Evolutionary conservation across 805 yeast genomes (phyloP).

Genomic region (Phaffomyces antillensis): DNA sequence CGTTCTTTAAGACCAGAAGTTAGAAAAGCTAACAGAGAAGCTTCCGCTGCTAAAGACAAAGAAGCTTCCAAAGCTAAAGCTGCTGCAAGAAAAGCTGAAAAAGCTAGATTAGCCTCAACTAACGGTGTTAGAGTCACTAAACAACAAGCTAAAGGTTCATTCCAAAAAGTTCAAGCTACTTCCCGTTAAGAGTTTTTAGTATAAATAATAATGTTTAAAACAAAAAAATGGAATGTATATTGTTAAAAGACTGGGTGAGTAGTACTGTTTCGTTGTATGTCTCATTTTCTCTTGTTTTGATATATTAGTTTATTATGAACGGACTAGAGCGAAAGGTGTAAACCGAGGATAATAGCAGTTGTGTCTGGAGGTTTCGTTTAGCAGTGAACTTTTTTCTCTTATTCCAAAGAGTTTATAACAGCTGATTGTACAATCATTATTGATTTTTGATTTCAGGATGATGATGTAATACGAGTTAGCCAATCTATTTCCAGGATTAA

Average conservation of each 20-base stretch:
- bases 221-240: slow-evolving; percentile 10
- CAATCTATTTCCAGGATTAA: no score
- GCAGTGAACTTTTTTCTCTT: no score
- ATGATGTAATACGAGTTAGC: no score
- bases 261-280: background rate
- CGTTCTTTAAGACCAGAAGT: slow-evolving; percentile 93
- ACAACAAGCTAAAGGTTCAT: slow-evolving; percentile 97
- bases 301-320: no score
- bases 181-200: slow-evolving; percentile 64
- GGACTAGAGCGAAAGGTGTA: no score
- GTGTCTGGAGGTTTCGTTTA: no score
- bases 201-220: slow-evolving; percentile 6
- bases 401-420: no score
- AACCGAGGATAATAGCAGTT: no score
- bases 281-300: no score
- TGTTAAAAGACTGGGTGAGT: slow-evolving; percentile 1
- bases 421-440: no score
- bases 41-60: slow-evolving; percentile 75
- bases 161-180: slow-evolving; percentile 93
- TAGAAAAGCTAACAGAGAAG: slow-evolving; percentile 96
- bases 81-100: slow-evolving; percentile 92
- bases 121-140: slow-evolving; percentile 78
- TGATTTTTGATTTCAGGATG: no score
- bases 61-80: slow-evolving; percentile 87
- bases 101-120: slow-evolving; percentile 75